Conservation (phyloP, 1,139 yeast genomes). For the Fermentozyma sake region DNA sequence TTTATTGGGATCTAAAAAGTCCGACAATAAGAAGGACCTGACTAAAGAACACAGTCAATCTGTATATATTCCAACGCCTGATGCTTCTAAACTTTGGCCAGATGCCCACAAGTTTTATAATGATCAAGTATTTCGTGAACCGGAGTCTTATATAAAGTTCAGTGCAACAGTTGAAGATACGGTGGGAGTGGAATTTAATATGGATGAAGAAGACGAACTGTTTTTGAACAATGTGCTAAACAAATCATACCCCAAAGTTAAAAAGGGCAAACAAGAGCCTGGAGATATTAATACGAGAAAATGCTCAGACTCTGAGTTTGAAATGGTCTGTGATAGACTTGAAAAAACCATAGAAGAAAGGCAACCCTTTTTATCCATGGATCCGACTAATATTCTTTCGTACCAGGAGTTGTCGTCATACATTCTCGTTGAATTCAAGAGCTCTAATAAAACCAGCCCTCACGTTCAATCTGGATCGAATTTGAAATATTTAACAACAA, state of each 20-base stretch:
- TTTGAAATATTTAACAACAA: constrained; percentile 34
- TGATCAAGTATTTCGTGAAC: constrained; percentile 59
- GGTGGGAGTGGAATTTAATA: constrained; percentile 76
- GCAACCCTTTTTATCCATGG: constrained; percentile 86
- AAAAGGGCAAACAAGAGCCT: constrained; percentile 11
- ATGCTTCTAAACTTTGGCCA: constrained; percentile 80
- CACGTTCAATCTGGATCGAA: constrained; percentile 26
- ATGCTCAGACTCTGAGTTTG: constrained; percentile 82
- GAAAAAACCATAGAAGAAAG: constrained; percentile 72
- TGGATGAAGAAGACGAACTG: constrained; percentile 85
- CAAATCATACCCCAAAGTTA: constrained; percentile 24
- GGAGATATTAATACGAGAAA: constrained; percentile 16
- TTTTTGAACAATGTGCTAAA: constrained; percentile 48
- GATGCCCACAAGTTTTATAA: constrained; percentile 71
- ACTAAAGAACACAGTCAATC: constrained; percentile 18
- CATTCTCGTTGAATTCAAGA: constrained; percentile 33
- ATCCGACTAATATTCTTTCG: constrained; percentile 69
- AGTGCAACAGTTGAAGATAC: constrained; percentile 96
- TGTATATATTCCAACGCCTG: constrained; percentile 94
- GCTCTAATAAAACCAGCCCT: constrained; percentile 23
- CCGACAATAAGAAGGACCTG: constrained; percentile 7
- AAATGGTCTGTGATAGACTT: constrained; percentile 66
- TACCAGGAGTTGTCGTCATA: constrained; percentile 63
- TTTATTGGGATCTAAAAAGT: constrained; percentile 32
- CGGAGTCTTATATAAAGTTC: constrained; percentile 77